A percentile compares a stretch with the other conserved stretches of the same genome.
Evolutionary conservation across 1,284 basidiomycete species (phyloP).

Genomic region (Vanrija humicola): DNA sequence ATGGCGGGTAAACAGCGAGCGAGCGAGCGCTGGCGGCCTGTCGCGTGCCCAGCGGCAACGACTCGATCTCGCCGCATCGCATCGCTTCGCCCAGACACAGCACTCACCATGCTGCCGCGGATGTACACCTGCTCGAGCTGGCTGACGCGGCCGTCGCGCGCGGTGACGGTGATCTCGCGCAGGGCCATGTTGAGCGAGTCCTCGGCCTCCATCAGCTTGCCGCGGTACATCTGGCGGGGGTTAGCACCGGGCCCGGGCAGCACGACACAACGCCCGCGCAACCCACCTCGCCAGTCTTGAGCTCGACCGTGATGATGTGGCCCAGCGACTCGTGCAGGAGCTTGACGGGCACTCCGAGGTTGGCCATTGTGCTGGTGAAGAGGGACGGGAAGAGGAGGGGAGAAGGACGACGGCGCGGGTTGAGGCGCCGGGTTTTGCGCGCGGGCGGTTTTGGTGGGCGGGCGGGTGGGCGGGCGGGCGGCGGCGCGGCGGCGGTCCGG

Average conservation of each 20-base stretch:
- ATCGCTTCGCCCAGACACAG: not conserved
- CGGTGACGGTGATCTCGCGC: conserved; percentile 96
- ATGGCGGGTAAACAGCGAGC: not conserved
- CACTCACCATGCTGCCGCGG: conserved; percentile 78
- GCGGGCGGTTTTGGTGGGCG: no score
- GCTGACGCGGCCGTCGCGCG: conserved; percentile 96
- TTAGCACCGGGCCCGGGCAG: not conserved
- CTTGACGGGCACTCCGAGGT: conserved; percentile 85
- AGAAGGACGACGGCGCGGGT: not conserved
- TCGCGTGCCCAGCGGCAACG: not conserved
- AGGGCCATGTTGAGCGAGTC: conserved; percentile 97
- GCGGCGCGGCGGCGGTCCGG: not conserved
- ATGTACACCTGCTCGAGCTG: conserved; percentile 99
- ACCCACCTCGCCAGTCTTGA: conserved; percentile 74
- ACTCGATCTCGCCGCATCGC: not conserved
- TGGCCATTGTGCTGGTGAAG: conserved; percentile 47
- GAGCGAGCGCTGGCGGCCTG: not conserved
- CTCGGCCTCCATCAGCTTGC: conserved; percentile 97
- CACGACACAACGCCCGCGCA: not conserved
- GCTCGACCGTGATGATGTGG: conserved; percentile 94
- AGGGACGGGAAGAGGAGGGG: not conserved
- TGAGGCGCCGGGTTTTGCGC: not conserved
- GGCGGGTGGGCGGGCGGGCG: no score
- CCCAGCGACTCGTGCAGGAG: conserved; percentile 90
- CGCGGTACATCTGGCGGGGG: conserved; percentile 74